Base-by-base conservation (phyloP, 192 early-diverging fungal genomes). In the Bifiguratus adelaidae region DNA sequence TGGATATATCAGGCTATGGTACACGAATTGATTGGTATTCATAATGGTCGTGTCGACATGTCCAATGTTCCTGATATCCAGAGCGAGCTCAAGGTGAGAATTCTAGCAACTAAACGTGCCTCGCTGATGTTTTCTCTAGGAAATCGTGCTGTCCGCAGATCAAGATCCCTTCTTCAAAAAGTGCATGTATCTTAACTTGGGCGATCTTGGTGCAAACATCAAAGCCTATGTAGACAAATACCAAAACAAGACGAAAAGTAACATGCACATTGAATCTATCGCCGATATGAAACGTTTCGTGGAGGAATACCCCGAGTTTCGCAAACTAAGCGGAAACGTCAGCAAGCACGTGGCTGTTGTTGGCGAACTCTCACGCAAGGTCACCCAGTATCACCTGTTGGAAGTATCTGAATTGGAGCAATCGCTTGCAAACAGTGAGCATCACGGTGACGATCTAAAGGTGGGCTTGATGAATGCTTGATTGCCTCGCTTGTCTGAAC, bases 1-100 rank as follows among this genome's bases (percentile, higher is more conserved):
- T 99, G 95, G 95, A 99, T 92, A 3, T 99, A 99, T 55, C 94
- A 99, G 53, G 94, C 95, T 3, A 91, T 99, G 86, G 86, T 96
- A 6, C 89, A 99, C 61, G 95, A 97, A 49, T 66, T 94, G 43
- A 74, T 97, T 40, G 95, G 95, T 0, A 92, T 99, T 34, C 68
- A 65, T 37, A 95, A 97, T 55, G 91, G 92, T 24, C 68, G 92
- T 25, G 89, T 99, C 1, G 91, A 97, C 56, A 70, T 99, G 53
- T 83, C 88, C 3, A 53, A 70, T n/a, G 77, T 97, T 7, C 83
- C 91, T 4, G 81, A 74, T 7, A 77, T 90, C 28, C 68, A 82
- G 6, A 73, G 77, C 1, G 95, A 99, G 54, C 53, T 90, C 28
- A 87, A 85, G 71, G 82, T 85, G n/a, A n/a, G n/a, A n/a, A n/a